Base-by-base conservation (phyloP, 2,329 filamentous ascomycete genomes). In the Corniculantispora saksenae region DNA sequence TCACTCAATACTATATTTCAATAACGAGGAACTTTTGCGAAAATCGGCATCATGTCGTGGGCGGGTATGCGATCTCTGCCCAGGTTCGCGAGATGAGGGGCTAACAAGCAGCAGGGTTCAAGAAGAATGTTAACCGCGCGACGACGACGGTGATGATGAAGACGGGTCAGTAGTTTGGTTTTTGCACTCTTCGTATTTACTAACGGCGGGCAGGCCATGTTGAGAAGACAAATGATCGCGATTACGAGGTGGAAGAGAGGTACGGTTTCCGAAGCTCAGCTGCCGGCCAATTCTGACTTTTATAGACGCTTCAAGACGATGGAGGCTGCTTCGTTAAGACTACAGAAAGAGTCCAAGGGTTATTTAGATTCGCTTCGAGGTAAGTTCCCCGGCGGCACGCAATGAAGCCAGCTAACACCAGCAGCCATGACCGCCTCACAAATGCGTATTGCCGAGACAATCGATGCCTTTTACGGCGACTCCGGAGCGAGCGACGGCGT, bases 111-210 rank as follows among this genome's bases (percentile, higher is more conserved):
- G 69, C 69, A 81, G 80, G 80, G 70, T 82, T 82, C 74, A 82
- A 95, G 83, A 97, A 97, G 80, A 96, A 96, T 89, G 94, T 98
- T 83, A 94, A 95, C 84, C 93, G 95, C 83, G 94, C 94, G 74
- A 97, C 94, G 80, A 99, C 96, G 82, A 94, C 97, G 89, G 94
- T 98, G 68, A 97, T 99, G 93, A 98, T 99, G 94, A 99, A 99
- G 86, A 97, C 94, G 65, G 92, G 90, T 91, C 78, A 69, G 84
- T 73, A 43, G 15, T 4, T 19, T 13, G 12, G 38, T 4, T 7
- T 4, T 4, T 19, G 38, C 23, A n/a, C n/a, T 21, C 23, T 6
- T 15, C 38, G 17, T 29, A 4, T 21, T 23, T 38, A 57, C 69
- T 74, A 35, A 74, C 47, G 29, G 29, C 19, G 3, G 54, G 9